Evolutionary conservation across 2,329 filamentous ascomycete genomes (phyloP), one percentile per base, ranked within the genome.

Genomic region (Aspergillus pseudotamarii): DNA sequence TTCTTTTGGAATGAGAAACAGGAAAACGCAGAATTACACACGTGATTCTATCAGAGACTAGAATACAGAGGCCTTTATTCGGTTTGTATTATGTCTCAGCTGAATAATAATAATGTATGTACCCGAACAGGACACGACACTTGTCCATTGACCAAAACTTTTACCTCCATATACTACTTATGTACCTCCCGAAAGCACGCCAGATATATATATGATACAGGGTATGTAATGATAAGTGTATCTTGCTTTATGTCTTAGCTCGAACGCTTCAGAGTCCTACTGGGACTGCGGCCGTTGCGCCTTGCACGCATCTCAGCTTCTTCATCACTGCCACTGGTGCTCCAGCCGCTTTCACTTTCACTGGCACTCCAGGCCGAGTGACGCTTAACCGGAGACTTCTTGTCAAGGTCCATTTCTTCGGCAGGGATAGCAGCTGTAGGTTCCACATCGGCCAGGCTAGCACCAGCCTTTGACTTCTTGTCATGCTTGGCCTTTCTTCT

Each of bases 281-380:
- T 54, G n/a, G 51, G 30, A 36, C 30, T 54, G n/a, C 26, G 30
- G 21, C 51, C 38, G 51, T 21, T 36, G 51, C 30, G 51, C 21
- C 11, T 23, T 10, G 2, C 8, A 16, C 32, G 48, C 12, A 12
- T 38, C 26, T 41, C 34, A 14, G 30, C 38, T 45, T 57, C 60
- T 50, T 57, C 55, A 14, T 64, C 68, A 48, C 58, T 56, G 6
- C 62, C 73, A 62, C 72, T 75, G 2, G 70, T 74, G 50, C 67
- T 70, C 76, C 76, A 79, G 4, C 75, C 76, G 34, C 66, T 71
- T 58, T 78, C 76, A 60, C 75, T 78, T 61, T 78, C 76, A 61
- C 75, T 75, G 1, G 73, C 76, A 69, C 72, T 74, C 72, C 73
- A 79, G 50, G 69, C 67, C 28, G 74, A 75, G n/a, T 61, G 46